Evolutionary conservation across 2,329 filamentous ascomycete genomes (phyloP).

Genomic region (Xylariaceae sp.): DNA sequence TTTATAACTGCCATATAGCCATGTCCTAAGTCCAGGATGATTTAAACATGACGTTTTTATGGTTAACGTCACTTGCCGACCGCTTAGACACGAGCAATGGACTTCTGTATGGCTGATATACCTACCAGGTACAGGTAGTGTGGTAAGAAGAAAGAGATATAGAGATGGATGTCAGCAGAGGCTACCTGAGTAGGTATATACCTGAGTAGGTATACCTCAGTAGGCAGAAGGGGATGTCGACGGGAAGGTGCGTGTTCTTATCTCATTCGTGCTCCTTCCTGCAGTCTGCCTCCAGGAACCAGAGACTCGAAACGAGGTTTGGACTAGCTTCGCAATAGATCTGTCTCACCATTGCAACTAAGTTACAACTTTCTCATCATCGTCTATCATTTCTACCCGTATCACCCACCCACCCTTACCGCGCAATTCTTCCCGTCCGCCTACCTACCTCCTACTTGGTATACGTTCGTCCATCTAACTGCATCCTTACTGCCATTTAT

Average conservation of each 20-base stretch:
- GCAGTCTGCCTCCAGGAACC: slow-evolving; percentile 22
- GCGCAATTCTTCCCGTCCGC: not conserved
- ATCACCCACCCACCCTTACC: not conserved
- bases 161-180: no score
- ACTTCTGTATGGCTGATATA: no score
- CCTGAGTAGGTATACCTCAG: no score
- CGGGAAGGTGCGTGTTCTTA: slow-evolving; percentile 29
- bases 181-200: no score
- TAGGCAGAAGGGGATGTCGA: slow-evolving; percentile 1
- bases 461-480: slow-evolving; percentile 12
- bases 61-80: no score
- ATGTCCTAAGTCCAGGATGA: no score
- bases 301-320: slow-evolving; percentile 23
- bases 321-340: slow-evolving; percentile 29
- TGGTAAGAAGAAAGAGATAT: no score
- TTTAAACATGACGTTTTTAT: no score
- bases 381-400: not conserved
- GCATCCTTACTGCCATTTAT: slow-evolving; percentile 14
- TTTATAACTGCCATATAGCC: no score
- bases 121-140: no score
- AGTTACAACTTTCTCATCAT: slow-evolving; percentile 14
- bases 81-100: no score
- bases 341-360: slow-evolving; percentile 33
- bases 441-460: not conserved
- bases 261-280: slow-evolving; percentile 29